Evolutionary conservation across 2,329 filamentous ascomycete genomes (phyloP).

Genomic region (Verticillium alfalfae): DNA sequence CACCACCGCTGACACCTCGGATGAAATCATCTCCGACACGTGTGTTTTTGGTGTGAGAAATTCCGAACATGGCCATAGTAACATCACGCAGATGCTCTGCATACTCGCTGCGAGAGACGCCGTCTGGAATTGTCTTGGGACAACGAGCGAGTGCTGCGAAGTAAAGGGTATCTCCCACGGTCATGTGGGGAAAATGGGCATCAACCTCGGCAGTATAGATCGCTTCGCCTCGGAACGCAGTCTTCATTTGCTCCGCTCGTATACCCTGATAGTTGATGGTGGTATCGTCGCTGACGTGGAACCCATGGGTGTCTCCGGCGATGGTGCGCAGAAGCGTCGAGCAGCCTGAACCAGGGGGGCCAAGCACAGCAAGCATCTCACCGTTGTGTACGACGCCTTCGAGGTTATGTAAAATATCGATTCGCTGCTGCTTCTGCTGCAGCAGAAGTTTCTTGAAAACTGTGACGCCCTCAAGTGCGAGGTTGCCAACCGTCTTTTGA

Average conservation of each 20-base stretch:
- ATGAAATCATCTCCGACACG: constrained; percentile 48
- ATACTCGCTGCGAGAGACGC: constrained; percentile 31
- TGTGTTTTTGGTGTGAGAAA: constrained; percentile 47
- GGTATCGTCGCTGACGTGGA: not conserved
- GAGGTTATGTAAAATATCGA: constrained; percentile 43
- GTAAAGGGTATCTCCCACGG: constrained; percentile 54
- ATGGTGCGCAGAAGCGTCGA: constrained; percentile 57
- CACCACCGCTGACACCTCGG: constrained; percentile 47
- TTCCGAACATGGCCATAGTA: constrained; percentile 47
- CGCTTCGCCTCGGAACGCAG: constrained; percentile 44
- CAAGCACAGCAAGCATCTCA: constrained; percentile 53
- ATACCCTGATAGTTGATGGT: constrained; percentile 2
- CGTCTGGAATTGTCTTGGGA: constrained; percentile 38
- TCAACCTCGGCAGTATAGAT: constrained; percentile 54
- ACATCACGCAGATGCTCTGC: constrained; percentile 44
- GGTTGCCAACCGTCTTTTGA: constrained; percentile 33
- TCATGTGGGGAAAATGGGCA: constrained; percentile 53
- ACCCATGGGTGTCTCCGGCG: constrained; percentile 1
- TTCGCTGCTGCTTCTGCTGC: constrained; percentile 15
- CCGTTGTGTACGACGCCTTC: constrained; percentile 47
- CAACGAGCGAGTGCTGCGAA: constrained; percentile 52
- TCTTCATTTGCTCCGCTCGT: not conserved
- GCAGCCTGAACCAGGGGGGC: constrained; percentile 52
- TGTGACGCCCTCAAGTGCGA: constrained; percentile 18
- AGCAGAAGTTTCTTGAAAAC: constrained; percentile 17